These are phyloP conservation scores for Gynostemma pentaphyllum DNA, from an alignment of 306 rosid species.

Conservation along the genomic window DNA sequence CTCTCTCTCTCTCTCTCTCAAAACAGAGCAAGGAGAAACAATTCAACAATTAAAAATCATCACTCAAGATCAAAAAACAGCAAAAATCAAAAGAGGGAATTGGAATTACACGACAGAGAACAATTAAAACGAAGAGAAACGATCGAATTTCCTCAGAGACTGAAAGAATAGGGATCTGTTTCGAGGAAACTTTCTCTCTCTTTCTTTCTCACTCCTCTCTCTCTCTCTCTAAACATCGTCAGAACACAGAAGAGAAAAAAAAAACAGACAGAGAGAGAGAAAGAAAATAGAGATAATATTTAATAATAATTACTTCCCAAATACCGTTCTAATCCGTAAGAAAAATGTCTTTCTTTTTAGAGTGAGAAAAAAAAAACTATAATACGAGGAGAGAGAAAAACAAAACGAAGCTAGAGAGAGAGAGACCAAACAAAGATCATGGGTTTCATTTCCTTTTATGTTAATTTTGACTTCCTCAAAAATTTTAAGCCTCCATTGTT, in stretches of 20 bases:
- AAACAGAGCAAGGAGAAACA: conserved; percentile 60
- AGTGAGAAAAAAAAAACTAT: conserved; percentile 34
- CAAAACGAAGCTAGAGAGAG: conserved; percentile 26
- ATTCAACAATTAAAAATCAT: conserved; percentile 5
- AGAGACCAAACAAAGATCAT: conserved; percentile 12
- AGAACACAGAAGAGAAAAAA: conserved; percentile 17
- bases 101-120: conserved; percentile 12
- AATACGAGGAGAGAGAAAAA: conserved; percentile 9
- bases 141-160: conserved; percentile 32
- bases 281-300: conserved; percentile 10
- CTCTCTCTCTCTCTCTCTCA: conserved; percentile 6
- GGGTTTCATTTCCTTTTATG: conserved; percentile 23
- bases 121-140: conserved; percentile 14
- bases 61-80: neutral
- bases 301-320: neutral
- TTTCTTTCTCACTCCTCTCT: conserved; percentile 14
- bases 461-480: neutral
- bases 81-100: conserved; percentile 18
- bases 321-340: neutral
- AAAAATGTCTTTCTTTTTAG: conserved; percentile 7
- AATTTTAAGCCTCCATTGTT: neutral
- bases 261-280: conserved; percentile 17
- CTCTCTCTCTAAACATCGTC: conserved; percentile 23
- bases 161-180: conserved; percentile 63
- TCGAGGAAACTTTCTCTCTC: conserved; percentile 12